These are phyloP conservation scores for Cnidoscolus chayamansa DNA, from an alignment of 441 rosid species.

Conservation along the genomic window DNA sequence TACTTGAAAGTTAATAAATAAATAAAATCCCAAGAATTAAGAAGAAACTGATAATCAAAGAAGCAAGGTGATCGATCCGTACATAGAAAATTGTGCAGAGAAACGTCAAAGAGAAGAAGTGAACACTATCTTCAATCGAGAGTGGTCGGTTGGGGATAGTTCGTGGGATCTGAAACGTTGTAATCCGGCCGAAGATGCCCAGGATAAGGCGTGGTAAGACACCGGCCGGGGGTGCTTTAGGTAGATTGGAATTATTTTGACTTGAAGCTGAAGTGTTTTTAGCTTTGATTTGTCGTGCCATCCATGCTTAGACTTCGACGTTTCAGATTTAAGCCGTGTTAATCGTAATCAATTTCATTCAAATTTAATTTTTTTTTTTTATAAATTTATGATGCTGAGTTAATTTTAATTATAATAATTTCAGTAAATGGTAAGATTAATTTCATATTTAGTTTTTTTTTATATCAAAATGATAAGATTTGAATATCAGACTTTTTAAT, in stretches of 20 bases:
- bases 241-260: conserved; percentile 12
- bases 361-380: too few species aligned
- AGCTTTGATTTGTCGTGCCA: not conserved
- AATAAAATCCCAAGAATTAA: not conserved
- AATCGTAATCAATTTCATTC: too few species aligned
- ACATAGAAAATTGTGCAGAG: conserved; percentile 25
- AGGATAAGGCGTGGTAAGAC: conserved; percentile 28
- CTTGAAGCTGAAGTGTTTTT: conserved; percentile 7
- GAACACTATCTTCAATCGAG: not conserved
- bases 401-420: too few species aligned
- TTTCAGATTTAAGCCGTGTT: not conserved
- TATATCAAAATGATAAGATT: too few species aligned
- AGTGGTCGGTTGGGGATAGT: not conserved
- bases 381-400: too few species aligned
- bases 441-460: too few species aligned
- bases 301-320: conserved; percentile 32
- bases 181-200: conserved; percentile 37
- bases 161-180: conserved; percentile 12
- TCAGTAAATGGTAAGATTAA: too few species aligned
- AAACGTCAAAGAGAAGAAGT: not conserved
- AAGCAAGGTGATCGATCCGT: conserved; percentile 14
- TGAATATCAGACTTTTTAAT: too few species aligned
- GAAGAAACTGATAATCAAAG: not conserved
- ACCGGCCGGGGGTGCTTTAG: not conserved
- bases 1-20: conserved; percentile 12